Conservation (phyloP, 2,329 filamentous ascomycete species). For the Ceratocystiopsis sp. region DNA sequence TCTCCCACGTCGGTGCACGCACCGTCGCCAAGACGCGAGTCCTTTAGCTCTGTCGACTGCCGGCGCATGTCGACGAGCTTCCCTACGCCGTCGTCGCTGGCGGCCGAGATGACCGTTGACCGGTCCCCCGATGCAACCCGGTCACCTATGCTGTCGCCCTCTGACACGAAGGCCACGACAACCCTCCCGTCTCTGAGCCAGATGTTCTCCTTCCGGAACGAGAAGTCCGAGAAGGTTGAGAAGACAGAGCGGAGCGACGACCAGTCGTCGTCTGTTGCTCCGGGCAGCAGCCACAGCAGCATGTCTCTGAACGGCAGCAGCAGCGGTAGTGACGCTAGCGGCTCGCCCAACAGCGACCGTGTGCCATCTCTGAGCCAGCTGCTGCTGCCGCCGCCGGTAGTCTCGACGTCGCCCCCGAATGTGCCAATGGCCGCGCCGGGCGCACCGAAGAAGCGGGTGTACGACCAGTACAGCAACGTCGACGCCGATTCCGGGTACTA, state of each 20-base stretch:
- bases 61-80: slow-evolving; percentile 6
- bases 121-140: background rate
- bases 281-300: background rate
- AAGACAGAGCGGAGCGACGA: too few species aligned
- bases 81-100: slow-evolving; percentile 2
- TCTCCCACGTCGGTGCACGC: background rate
- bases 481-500: slow-evolving; percentile 3
- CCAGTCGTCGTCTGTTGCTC: background rate
- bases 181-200: slow-evolving; percentile 10
- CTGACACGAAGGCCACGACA: slow-evolving; percentile 5
- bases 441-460: slow-evolving; percentile 9
- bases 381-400: slow-evolving; percentile 5
- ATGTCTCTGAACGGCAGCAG: background rate
- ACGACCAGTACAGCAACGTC: slow-evolving; percentile 8
- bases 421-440: background rate
- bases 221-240: background rate
- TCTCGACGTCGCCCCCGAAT: background rate
- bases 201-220: slow-evolving; percentile 7
- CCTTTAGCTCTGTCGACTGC: slow-evolving; percentile 4
- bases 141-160: slow-evolving; percentile 1
- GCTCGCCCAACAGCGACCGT: slow-evolving; percentile 5
- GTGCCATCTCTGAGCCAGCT: slow-evolving; percentile 9
- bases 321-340: background rate
- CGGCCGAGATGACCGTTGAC: slow-evolving; percentile 1
- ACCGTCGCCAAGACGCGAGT: slow-evolving; percentile 6